Conservation (phyloP, 805 yeast genomes). For the Zygoascus tannicola region DNA sequence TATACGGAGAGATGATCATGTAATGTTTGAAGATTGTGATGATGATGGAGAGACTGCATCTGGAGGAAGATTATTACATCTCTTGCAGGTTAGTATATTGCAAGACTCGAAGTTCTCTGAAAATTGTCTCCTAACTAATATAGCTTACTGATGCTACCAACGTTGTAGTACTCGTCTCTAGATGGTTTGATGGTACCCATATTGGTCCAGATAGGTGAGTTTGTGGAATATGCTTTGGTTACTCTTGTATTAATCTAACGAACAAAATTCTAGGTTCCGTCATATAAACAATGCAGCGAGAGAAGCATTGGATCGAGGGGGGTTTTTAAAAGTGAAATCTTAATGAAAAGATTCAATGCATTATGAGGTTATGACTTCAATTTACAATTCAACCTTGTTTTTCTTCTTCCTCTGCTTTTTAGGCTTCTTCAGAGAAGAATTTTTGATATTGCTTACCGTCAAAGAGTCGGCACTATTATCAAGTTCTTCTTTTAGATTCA, state of each 20-base stretch:
- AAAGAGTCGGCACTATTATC: not conserved
- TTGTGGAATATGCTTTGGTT: no score
- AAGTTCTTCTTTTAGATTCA: not conserved
- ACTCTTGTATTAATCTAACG: not conserved
- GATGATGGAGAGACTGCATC: constrained; percentile 98
- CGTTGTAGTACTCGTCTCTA: constrained; percentile 72
- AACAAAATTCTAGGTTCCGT: constrained; percentile 48
- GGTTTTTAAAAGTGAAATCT: constrained; percentile 32
- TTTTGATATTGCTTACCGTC: not conserved
- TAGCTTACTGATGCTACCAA: constrained; percentile 57
- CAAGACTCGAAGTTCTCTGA: not conserved
- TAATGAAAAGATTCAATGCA: not conserved
- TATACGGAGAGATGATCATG: constrained; percentile 46
- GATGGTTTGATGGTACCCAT: constrained; percentile 92
- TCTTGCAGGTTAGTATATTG: constrained; percentile 41
- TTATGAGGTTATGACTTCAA: no score
- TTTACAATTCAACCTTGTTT: not conserved
- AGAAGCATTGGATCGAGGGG: constrained; percentile 67
- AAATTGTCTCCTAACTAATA: not conserved
- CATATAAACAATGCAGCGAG: constrained; percentile 87
- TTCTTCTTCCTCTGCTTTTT: not conserved
- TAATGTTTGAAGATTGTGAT: constrained; percentile 73
- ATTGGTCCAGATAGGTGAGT: constrained; percentile 66
- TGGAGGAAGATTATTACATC: constrained; percentile 75
- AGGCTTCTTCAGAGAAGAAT: not conserved